Base-by-base conservation (phyloP, 1,284 basidiomycete genomes). In the Rhodotorula mucilaginosa region DNA sequence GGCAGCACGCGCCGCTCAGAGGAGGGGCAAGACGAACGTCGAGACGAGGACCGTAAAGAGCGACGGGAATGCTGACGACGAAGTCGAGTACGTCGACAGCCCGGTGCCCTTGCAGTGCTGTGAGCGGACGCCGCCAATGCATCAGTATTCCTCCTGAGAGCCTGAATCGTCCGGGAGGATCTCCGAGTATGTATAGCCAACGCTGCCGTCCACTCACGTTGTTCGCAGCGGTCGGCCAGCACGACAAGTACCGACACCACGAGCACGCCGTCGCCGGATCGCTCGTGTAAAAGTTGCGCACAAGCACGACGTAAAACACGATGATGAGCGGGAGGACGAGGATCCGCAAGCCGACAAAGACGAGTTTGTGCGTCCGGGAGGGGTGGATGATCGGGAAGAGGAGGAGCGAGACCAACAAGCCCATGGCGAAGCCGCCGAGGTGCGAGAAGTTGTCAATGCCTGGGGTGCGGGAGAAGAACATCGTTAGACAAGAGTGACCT, bases 351-450 rank as follows among this genome's bases (percentile, higher is more conserved):
- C 78, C 82, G 88, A 90, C 93, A 76, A 90, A 87, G 60, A 91
- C 85, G n/a, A 86, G 79, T 68, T 86, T 86, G 79, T 95, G 93
- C 34, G 65, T 46, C 19, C 87, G 84, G 69, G 85, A 88, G 2
- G 91, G 89, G 67, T 82, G 80, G 71, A 97, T 92, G n/a, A 94
- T 88, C 7, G 94, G 95, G 79, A 95, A 93, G 73, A 98, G 87
- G 5, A 90, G 86, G 67, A 90, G 88, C 0, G 84, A 83, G 49
- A 90, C 85, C 12, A 97, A 85, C 3, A 97, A 84, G 16, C 93
- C 93, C 87, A 94, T 90, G 26, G 68, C 46, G 58, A 79, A 74
- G 16, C 74, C 74, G 46, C 72, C 64, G 15, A 69, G 54, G 74
- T 85, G 83, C 0, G 84, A 81, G 48, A 85, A 82, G 72, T 82